A percentile compares a stretch with the other conserved stretches of the same genome.
phyloP scores from a whole-genome alignment of 2,329 filamentous ascomycete species.

The Thelonectria rubi region DNA sequence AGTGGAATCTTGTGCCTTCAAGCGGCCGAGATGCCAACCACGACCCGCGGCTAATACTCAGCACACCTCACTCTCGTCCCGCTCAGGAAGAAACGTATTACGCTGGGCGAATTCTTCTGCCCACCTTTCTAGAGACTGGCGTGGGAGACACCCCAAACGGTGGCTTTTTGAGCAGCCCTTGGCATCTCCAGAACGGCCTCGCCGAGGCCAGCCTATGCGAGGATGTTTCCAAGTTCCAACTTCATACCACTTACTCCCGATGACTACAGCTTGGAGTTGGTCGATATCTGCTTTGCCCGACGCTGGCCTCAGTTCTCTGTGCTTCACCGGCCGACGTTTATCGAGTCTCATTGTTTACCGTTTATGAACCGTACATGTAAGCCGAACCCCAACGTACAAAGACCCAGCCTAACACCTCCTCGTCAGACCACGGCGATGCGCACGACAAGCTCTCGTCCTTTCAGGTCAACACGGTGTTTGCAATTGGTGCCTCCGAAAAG shows the following conservation, averaged over 20 bases:
- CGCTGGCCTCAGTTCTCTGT: conserved; percentile 38
- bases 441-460: conserved; percentile 27
- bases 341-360: conserved; percentile 34
- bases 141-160: conserved; percentile 19
- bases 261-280: conserved; percentile 27
- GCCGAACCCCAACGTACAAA: no score
- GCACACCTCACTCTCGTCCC: neutral
- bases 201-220: conserved; percentile 30
- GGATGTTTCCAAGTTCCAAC: conserved; percentile 11
- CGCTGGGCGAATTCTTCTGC: conserved; percentile 33
- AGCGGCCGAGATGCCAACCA: conserved; percentile 17
- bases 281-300: conserved; percentile 35
- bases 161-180: conserved; percentile 35
- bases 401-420: no score
- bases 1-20: neutral
- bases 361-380: conserved; percentile 22
- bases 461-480: conserved; percentile 37
- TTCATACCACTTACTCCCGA: conserved; percentile 25
- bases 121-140: conserved; percentile 29
- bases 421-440: conserved; percentile 1
- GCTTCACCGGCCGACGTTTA: conserved; percentile 34
- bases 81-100: conserved; percentile 25
- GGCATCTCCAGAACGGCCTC: conserved; percentile 36
- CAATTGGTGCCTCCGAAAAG: conserved; percentile 35
- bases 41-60: neutral